Base-by-base conservation (phyloP, 352 stramenopile species). In the Pythium folliculosum region DNA sequence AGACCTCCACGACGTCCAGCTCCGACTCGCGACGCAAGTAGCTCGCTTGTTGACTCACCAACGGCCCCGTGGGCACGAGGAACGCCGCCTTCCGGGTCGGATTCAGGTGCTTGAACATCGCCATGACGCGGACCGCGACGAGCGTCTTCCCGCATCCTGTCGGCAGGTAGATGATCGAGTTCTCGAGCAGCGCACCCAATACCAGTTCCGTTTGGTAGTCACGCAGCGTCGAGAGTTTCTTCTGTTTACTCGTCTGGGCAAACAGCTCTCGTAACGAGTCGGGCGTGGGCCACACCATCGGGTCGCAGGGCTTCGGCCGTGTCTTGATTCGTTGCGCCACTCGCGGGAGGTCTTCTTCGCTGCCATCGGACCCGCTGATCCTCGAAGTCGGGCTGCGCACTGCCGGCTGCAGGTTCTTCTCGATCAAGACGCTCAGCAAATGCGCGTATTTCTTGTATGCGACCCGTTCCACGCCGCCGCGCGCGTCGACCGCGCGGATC, bases 61-160 rank as follows among this genome's bases (percentile, higher is more conserved):
- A 69, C 30, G 86, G 86, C 0, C 78, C 80, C 6, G 86, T 94
- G 0, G 84, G 86, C 6, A 94, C 84, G 40, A 94, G 84, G 53
- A 94, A 84, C 2, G 85, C 82, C 16, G 81, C 75, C 25, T 90
- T 69, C 23, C 74, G 77, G 5, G 67, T 37, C 3, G 81, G 77
- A 56, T 94, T 94, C 7, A 92, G 56, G 0, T 64, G 56, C 61
- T 80, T 87, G 57, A 94, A 76, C 37, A 84, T 73, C 40, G 90
- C 76, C 32, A 92, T 80, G 21, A 90, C 81, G 48, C 88, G 91
- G 22, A 92, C 87, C 0, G 84, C 84, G 40, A 92, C 76, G 22
- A 92, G 65, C 3, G 86, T 94, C 68, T 94, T 94, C 4, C 86
- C 84, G 43, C 81, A 86, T 22, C 86, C 86, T 23, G 84, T 94